Evolutionary conservation across 441 rosid genomes (phyloP).

Genomic region (Arabidopsis hybrid): DNA sequence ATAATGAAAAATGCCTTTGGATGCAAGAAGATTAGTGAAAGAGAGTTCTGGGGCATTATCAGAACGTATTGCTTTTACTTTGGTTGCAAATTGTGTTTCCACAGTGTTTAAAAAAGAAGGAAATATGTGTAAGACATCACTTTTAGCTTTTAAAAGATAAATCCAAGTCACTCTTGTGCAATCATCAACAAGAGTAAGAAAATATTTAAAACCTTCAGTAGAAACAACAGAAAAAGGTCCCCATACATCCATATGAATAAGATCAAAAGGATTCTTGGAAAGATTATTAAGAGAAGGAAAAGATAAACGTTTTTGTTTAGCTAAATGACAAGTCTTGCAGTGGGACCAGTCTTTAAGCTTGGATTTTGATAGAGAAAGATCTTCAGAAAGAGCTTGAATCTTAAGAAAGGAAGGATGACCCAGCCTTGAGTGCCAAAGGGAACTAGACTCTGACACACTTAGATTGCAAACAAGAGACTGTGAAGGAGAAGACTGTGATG

Average conservation of each 20-base stretch:
- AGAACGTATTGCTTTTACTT: background rate
- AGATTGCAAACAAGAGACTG: background rate
- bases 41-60: constrained; percentile 10
- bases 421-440: background rate
- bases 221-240: background rate
- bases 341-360: background rate
- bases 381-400: background rate
- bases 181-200: constrained; percentile 10
- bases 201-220: background rate
- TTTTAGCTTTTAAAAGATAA: background rate
- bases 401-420: background rate
- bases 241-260: background rate
- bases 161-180: background rate
- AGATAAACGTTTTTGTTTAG: background rate
- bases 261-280: background rate
- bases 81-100: background rate
- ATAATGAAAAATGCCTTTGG: background rate
- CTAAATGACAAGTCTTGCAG: background rate
- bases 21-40: background rate
- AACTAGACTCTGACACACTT: too few relatives aligned
- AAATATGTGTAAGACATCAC: background rate
- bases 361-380: fast-evolving
- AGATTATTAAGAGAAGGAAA: background rate
- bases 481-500: background rate
- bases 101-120: too few relatives aligned